Evolutionary conservation across 1,139 yeast species (phyloP), one percentile per base, ranked within the genome.

Genomic region (Eremothecium cymbalariae): DNA sequence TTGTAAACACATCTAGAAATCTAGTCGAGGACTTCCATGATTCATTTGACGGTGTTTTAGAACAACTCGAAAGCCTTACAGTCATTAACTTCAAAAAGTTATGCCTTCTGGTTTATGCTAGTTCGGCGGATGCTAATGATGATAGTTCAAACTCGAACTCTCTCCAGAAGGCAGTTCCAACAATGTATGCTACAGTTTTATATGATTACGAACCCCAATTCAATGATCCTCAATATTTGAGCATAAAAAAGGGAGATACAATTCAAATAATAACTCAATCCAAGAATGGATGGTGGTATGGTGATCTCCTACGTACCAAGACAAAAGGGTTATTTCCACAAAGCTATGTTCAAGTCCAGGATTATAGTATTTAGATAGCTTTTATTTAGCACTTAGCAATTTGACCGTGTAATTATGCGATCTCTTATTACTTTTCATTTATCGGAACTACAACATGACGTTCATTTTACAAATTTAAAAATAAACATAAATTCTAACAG

Each of bases 261-360:
- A 34, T 39, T 7, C 35, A 34, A 29, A 33, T 39, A 4, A 22
- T 36, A 25, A 34, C 30, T 25, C 39, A 37, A 29, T 33, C 20
- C 23, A 32, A 38, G 4, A 28, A 34, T 12, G 37, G 31, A n/a
- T 39, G 43, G 43, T 39, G 43, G 43, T 37, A 37, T 27, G 43
- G 43, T 15, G 36, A 32, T 18, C 21, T 23, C 8, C 19, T 37
- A 18, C 38, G 39, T 5, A 39, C 40, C 7, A 39, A 37, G 9
- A 30, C 33, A 17, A 32, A 36, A 17, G 43, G 43, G 2, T 28
- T 28, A 24, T 37, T 39, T 19, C 43, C 43, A 3, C 33, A 21
- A 22, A 32, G 21, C 37, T 33, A 29, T 24, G 39, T 32, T 19
- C 34, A 30, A 34, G 26, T 19, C 9, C 33, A 34, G 26, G 32